Conservation (phyloP, 2,329 filamentous ascomycete species). For the Nemania sp. region DNA sequence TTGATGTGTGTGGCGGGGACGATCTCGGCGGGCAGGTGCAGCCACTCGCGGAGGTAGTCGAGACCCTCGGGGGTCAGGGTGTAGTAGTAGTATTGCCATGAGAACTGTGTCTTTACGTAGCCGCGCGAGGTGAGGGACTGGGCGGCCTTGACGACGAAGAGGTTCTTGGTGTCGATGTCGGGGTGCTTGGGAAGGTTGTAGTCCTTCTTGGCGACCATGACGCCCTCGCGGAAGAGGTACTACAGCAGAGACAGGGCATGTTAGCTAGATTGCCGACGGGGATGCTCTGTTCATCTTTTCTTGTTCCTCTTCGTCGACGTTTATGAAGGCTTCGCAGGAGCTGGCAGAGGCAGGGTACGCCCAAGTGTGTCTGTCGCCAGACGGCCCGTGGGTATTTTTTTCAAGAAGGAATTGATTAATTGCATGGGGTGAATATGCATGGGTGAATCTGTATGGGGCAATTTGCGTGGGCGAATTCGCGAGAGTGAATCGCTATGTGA, state of each 20-base stretch:
- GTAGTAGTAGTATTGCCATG: conserved; percentile 99
- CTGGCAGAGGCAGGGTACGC: too few species aligned
- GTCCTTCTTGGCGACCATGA: conserved; percentile 99
- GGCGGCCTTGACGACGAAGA: conserved; percentile 98
- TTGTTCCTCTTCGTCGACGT: background rate
- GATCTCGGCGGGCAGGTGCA: conserved; percentile 99
- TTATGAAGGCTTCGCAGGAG: conserved; percentile 22
- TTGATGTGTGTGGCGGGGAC: conserved; percentile 99
- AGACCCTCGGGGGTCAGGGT: conserved; percentile 99
- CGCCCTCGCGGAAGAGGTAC: conserved; percentile 95
- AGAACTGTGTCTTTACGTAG: conserved; percentile 99
- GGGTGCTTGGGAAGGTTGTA: conserved; percentile 97
- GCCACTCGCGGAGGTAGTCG: conserved; percentile 99
- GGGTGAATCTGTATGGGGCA: conserved; percentile 2
- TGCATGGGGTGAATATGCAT: conserved; percentile 2
- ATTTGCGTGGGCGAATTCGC: conserved; percentile 1
- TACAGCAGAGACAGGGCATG: conserved; percentile 46
- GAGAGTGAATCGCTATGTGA: too few species aligned
- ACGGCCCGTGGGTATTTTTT: background rate
- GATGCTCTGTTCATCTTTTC: too few species aligned
- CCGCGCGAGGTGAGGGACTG: conserved; percentile 98
- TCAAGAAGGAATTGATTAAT: background rate
- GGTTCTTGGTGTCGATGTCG: conserved; percentile 99
- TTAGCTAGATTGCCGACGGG: conserved; percentile 31
- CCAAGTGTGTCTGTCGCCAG: conserved; percentile 1